Evolutionary conservation across 2,329 filamentous ascomycete species (phyloP).

Genomic region (Exophiala calicioides): DNA sequence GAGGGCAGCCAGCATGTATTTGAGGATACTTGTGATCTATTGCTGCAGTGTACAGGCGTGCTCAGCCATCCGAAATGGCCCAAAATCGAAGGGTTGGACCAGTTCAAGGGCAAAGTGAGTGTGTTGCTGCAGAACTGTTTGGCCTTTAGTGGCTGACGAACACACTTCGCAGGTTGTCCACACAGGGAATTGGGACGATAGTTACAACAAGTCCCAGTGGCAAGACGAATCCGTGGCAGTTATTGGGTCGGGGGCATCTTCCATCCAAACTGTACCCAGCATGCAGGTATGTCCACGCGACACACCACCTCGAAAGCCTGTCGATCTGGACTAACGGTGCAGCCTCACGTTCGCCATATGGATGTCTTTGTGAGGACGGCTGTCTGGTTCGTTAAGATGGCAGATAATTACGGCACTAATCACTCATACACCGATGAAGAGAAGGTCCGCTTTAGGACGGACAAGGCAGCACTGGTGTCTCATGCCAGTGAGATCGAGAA

Average conservation of each 20-base stretch:
- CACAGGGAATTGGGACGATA: constrained; percentile 47
- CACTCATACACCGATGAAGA: constrained; percentile 43
- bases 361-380: constrained; percentile 45
- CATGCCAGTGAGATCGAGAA: constrained; percentile 49
- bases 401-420: constrained; percentile 46
- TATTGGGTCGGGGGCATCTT: constrained; percentile 45
- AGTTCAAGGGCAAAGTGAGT: constrained; percentile 47
- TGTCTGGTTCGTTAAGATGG: constrained; percentile 41
- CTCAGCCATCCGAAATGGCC: constrained; percentile 42
- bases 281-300: constrained; percentile 39
- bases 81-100: constrained; percentile 44
- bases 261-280: constrained; percentile 47
- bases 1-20: constrained; percentile 41
- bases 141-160: too few relatives aligned
- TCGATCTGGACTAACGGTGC: too few relatives aligned
- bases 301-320: too few relatives aligned
- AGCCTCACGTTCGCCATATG: constrained; percentile 44
- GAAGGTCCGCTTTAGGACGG: constrained; percentile 40
- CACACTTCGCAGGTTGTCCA: too few relatives aligned
- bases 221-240: constrained; percentile 45
- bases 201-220: constrained; percentile 47
- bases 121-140: too few relatives aligned
- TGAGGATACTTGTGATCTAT: constrained; percentile 45
- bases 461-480: constrained; percentile 43
- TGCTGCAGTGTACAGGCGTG: constrained; percentile 46